Evolutionary conservation across 139 green algal species (phyloP), one percentile per base, ranked within the genome.

Genomic region (Asterochloris sp.): DNA sequence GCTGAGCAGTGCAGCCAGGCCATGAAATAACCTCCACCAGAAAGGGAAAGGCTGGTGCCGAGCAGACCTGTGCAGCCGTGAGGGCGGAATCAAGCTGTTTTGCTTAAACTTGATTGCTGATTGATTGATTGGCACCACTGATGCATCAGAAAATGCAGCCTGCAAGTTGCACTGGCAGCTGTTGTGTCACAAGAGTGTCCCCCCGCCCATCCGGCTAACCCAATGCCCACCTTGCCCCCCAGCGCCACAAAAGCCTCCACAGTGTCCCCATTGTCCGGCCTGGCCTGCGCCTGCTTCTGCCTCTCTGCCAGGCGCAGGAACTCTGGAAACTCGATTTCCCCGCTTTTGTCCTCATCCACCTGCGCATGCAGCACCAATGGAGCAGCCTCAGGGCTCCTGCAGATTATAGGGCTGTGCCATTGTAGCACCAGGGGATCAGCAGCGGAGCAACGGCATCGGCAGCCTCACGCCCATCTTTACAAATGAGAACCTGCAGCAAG

Each of bases 181-280:
- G 38, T 54, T 6, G 6, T 54, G 38, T 54, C 6, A 6, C 38
- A 54, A 54, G 38, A 54, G 66, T 26, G 4, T 73, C 9, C 66
- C 66, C 4, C 21, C 4, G 66, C 4, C 9, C 66, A 73, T 26
- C 38, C 38, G 6, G 38, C 38, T n/a, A n/a, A n/a, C n/a, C 29
- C 28, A 60, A 9, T 23, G 0, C 85, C 82, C 63, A 93, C 89
- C 73, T 94, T 91, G 63, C 94, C 94, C 0, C 94, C 94, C 29
- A 97, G 86, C 12, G 94, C 92, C 21, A 96, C 88, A 83, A 97
- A 97, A 0, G 94, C 94, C 75, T 95, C 93, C 19, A 97, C 66
- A 8, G 94, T 96, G 74, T 96, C 93, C 27, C 84, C 82, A 69
- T 97, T 91, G 67, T 93, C 88, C 12, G 77, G 74, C 67, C 87